A percentile compares a stretch with the other conserved stretches of the same genome.
Evolutionary conservation across 169 alveolate species (phyloP).

Genomic region (Plasmodium gallinaceum): DNA sequence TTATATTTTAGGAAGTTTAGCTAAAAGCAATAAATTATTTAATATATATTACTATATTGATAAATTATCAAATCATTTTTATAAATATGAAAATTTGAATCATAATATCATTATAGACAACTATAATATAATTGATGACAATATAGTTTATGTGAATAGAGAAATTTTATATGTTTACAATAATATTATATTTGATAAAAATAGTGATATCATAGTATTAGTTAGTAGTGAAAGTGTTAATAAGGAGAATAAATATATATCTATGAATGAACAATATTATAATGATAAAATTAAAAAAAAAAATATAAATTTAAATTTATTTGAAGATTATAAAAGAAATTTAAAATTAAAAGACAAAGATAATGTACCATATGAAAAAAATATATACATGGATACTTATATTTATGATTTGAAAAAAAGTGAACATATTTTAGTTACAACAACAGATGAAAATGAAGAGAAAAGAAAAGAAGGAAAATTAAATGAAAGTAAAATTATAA

Average conservation of each 20-base stretch:
- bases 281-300: slow-evolving; percentile 55
- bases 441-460: neutral
- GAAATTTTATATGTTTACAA: slow-evolving; percentile 39
- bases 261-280: slow-evolving; percentile 74
- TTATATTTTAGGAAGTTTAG: slow-evolving; percentile 64
- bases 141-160: slow-evolving; percentile 7
- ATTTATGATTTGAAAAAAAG: slow-evolving; percentile 5
- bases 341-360: slow-evolving; percentile 31
- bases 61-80: slow-evolving; percentile 29
- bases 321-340: slow-evolving; percentile 39
- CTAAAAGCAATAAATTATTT: slow-evolving; percentile 39
- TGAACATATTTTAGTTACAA: neutral
- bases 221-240: slow-evolving; percentile 37
- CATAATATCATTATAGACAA: slow-evolving; percentile 49
- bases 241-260: slow-evolving; percentile 34
- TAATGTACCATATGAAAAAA: slow-evolving; percentile 20
- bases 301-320: slow-evolving; percentile 15
- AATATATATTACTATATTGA: slow-evolving; percentile 52
- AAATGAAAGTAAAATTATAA: neutral
- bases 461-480: neutral
- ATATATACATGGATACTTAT: slow-evolving; percentile 43
- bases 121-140: slow-evolving; percentile 14
- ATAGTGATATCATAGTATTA: slow-evolving; percentile 35
- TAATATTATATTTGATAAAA: slow-evolving; percentile 35
- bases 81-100: slow-evolving; percentile 32